A percentile compares a stretch with the other conserved stretches of the same genome.
phyloP scores from a whole-genome alignment of 106 monocot species.

The Posidonia australis region DNA sequence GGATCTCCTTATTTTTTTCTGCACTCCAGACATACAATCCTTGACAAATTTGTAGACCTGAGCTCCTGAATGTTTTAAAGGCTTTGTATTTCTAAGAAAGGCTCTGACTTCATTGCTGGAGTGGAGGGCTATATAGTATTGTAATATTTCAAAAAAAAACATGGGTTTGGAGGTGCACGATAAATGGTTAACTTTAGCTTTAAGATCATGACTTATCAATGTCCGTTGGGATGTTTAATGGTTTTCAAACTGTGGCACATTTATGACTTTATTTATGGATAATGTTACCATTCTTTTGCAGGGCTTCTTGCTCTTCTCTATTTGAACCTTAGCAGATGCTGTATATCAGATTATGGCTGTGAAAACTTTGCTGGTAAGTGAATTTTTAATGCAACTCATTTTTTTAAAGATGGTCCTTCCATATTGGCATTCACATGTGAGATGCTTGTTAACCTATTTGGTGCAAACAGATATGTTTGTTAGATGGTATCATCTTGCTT shows the following conservation, averaged over 20 bases:
- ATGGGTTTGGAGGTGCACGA: no score
- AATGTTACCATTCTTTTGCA: not conserved
- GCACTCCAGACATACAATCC: no score
- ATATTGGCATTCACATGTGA: not conserved
- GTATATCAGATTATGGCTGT: conserved; percentile 74
- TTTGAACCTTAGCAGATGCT: conserved; percentile 82
- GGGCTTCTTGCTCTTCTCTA: conserved; percentile 34
- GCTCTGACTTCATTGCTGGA: no score
- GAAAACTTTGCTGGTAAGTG: conserved; percentile 70
- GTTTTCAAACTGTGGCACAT: not conserved
- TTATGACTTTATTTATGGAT: not conserved
- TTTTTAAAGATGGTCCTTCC: not conserved
- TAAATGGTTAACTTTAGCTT: no score
- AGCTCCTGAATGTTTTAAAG: no score
- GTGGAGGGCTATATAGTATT: no score
- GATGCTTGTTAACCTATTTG: no score
- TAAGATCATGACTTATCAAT: not conserved
- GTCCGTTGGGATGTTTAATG: not conserved
- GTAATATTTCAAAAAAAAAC: no score
- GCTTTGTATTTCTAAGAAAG: no score
- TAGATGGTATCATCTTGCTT: not conserved
- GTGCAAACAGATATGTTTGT: not conserved
- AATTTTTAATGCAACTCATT: conserved; percentile 2
- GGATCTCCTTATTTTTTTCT: no score
- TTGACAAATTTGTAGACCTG: no score